These are phyloP conservation scores for Theileria equi DNA, from an alignment of 169 alveolate species.

Conservation along the genomic window DNA sequence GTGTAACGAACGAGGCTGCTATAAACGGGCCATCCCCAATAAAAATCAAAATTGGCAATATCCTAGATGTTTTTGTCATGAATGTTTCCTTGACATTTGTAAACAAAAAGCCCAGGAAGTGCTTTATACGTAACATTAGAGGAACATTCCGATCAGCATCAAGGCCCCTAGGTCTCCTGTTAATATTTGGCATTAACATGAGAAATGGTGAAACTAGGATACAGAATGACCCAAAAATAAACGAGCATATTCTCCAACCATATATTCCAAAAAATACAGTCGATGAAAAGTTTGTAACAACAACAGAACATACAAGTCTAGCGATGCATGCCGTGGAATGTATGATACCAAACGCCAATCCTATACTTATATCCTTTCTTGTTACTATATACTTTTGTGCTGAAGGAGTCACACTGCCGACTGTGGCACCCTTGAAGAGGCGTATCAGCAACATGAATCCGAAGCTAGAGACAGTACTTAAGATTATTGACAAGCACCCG, in stretches of 20 bases:
- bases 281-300: slow-evolving; percentile 1
- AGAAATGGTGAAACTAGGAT: slow-evolving; percentile 2
- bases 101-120: neutral
- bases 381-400: slow-evolving; percentile 30
- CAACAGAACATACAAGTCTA: slow-evolving; percentile 18
- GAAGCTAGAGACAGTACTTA: slow-evolving; percentile 57
- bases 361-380: neutral
- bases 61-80: slow-evolving; percentile 22
- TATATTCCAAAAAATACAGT: neutral
- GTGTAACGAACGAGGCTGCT: slow-evolving; percentile 83
- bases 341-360: slow-evolving; percentile 33
- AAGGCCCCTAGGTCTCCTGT: no score
- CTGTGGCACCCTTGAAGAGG: slow-evolving; percentile 33
- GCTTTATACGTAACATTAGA: no score
- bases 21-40: slow-evolving; percentile 89
- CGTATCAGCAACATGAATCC: slow-evolving; percentile 21
- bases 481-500: slow-evolving; percentile 79
- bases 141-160: no score
- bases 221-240: slow-evolving; percentile 9
- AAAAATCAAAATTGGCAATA: slow-evolving; percentile 64
- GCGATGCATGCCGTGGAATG: slow-evolving; percentile 44
- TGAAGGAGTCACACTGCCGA: slow-evolving; percentile 47
- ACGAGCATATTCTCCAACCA: slow-evolving; percentile 46
- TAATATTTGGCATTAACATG: slow-evolving; percentile 1
- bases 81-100: neutral